Conservation (phyloP, 2,329 filamentous ascomycete species). For the Colletotrichum somersetense region DNA sequence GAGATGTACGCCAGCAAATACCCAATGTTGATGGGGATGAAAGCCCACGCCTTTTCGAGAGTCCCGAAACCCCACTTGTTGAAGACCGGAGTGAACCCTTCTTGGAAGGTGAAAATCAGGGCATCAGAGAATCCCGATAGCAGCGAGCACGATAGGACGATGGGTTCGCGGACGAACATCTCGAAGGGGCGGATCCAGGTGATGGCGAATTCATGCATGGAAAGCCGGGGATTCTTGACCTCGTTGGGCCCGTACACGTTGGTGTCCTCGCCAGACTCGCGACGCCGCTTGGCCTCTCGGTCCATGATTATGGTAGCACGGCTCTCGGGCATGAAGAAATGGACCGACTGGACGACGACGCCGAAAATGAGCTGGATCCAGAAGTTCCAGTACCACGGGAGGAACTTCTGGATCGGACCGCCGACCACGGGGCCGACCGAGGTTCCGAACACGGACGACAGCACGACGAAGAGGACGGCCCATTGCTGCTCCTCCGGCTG, state of each 20-base stretch:
- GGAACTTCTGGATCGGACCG: conserved; percentile 62
- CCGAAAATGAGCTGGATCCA: conserved; percentile 73
- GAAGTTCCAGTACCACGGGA: conserved; percentile 70
- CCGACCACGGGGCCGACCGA: conserved; percentile 67
- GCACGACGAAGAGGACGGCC: conserved; percentile 71
- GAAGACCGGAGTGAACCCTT: conserved; percentile 72
- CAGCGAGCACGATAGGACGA: conserved; percentile 71
- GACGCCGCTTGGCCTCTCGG: conserved; percentile 67
- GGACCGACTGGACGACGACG: conserved; percentile 61
- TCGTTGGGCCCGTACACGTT: conserved; percentile 63
- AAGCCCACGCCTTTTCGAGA: conserved; percentile 42
- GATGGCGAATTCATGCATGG: conserved; percentile 56
- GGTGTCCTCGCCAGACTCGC: conserved; percentile 58
- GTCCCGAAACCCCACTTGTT: conserved; percentile 69
- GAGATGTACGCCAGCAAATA: conserved; percentile 71
- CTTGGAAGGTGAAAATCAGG: conserved; percentile 76
- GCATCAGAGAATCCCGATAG: conserved; percentile 74
- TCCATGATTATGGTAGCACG: conserved; percentile 69
- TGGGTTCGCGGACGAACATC: conserved; percentile 75
- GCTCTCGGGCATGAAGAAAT: conserved; percentile 69
- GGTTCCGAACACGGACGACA: conserved; percentile 68
- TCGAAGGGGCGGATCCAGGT: conserved; percentile 72
- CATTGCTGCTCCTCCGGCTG: conserved; percentile 68
- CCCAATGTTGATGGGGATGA: conserved; percentile 53
- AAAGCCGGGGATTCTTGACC: conserved; percentile 54